phyloP scores from a whole-genome alignment of 2,329 filamentous ascomycete genomes.

The Fusarium piperis region DNA sequence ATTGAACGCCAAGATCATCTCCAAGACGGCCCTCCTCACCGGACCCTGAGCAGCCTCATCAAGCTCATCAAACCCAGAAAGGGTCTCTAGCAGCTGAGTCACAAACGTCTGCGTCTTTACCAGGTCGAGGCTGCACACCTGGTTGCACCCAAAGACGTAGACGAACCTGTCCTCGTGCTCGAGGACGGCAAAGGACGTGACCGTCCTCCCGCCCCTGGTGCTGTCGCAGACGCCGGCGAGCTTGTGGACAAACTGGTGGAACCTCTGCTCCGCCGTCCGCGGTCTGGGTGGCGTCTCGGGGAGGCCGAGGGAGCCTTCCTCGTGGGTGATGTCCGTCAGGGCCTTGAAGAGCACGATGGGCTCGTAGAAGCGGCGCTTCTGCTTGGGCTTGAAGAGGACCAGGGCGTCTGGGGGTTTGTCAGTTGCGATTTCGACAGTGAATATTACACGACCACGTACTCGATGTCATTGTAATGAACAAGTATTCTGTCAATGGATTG shows the following conservation, averaged over 20 bases:
- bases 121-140: constrained; percentile 3
- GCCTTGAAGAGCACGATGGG: constrained; percentile 41
- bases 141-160: constrained; percentile 47
- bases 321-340: constrained; percentile 30
- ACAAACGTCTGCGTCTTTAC: constrained; percentile 7
- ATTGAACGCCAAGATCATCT: constrained; percentile 37
- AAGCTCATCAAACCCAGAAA: constrained; percentile 3
- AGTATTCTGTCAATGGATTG: background rate
- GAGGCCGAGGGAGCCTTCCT: background rate
- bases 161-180: constrained; percentile 39
- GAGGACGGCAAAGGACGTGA: constrained; percentile 45
- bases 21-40: background rate
- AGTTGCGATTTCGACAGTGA: rapidly evolving
- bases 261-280: constrained; percentile 32
- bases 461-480: constrained; percentile 2
- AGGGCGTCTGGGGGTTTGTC: background rate
- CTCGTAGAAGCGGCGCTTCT: constrained; percentile 43
- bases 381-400: constrained; percentile 20
- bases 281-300: background rate
- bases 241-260: constrained; percentile 45
- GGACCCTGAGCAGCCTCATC: rapidly evolving
- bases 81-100: constrained; percentile 6
- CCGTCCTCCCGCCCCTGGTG: constrained; percentile 39
- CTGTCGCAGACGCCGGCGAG: constrained; percentile 47
- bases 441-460: background rate